Base-by-base conservation (phyloP, 2,329 filamentous ascomycete genomes). In the Trichophyton simii region DNA sequence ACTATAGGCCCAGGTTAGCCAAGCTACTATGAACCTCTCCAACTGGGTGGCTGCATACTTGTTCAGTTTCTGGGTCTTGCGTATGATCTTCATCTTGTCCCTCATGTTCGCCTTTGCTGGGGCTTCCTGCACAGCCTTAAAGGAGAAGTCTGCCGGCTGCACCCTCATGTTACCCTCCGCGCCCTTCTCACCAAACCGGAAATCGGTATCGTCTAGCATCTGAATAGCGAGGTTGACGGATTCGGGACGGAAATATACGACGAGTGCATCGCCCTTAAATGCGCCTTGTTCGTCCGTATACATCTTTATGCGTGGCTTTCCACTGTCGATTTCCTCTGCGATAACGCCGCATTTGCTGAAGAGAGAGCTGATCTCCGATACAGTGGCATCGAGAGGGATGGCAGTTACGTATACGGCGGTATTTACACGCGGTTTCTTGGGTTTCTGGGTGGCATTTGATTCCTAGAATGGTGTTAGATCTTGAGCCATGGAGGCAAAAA, bases 231-330 rank as follows among this genome's bases (percentile, higher is more conserved):
- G 87, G 48, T 87, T 79, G 62, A 99, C 92, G n/a, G 89, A 95
- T 71, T 95, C 91, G 0, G 91, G 88, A 68, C 94, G 89, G 81
- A 96, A 96, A 76, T 95, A 99, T 41, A 97, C 89, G 60, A 99
- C 80, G 36, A 99, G 80, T 1, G 89, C 91, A 71, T 97, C 91
- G 63, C 94, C 94, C 72, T 96, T 97, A 80, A 96, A 95, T 15
- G 84, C 83, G 20, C 91, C 94, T 0, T 86, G 76, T 1, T 87
- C 84, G 71, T 96, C 86, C 20, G 80, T 84, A 76, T 99, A 99
- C 73, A 99, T 84, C 77, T 96, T 97, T 75, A 99, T 92, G 42
- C 94, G 87, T 52, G 90, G 89, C 54, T 85, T 83, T 61, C 89
- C 88, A 68, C 86, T 91, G 70, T 96, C 91, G 66, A 96, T 91